These are phyloP conservation scores for Betula pendula DNA, from an alignment of 306 rosid genomes.

Conservation along the genomic window DNA sequence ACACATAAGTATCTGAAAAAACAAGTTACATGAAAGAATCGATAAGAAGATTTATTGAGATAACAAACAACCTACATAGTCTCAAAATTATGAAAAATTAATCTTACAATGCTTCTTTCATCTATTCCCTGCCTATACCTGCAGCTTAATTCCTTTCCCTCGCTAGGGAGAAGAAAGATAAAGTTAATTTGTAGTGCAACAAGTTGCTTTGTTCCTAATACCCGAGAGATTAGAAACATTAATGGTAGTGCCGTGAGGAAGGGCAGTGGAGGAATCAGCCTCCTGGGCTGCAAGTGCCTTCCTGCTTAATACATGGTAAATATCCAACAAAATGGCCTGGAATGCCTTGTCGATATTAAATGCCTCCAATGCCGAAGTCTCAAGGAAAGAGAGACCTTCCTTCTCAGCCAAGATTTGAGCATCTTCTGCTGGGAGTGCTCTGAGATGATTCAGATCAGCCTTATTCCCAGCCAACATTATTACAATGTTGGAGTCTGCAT, in stretches of 20 bases:
- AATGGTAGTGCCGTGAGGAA: conserved; percentile 75
- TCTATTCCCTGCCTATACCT: conserved; percentile 10
- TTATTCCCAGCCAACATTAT: conserved; percentile 76
- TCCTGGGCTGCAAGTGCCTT: conserved; percentile 80
- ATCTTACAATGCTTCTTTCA: too few species aligned
- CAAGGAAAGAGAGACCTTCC: conserved; percentile 62
- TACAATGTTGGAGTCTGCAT: conserved; percentile 76
- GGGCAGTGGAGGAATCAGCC: conserved; percentile 48
- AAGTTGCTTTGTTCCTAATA: conserved; percentile 41
- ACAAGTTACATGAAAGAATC: too few species aligned
- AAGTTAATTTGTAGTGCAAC: conserved; percentile 65
- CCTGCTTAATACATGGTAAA: conserved; percentile 67
- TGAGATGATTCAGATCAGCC: conserved; percentile 66
- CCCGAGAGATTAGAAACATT: conserved; percentile 46
- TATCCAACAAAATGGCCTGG: conserved; percentile 70
- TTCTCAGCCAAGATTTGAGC: conserved; percentile 65
- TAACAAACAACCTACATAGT: too few species aligned
- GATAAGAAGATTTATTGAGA: too few species aligned
- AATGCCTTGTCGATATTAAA: conserved; percentile 72
- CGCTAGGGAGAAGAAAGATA: neutral
- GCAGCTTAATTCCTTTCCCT: conserved; percentile 6
- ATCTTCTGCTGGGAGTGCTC: conserved; percentile 58
- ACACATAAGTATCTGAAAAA: too few species aligned
- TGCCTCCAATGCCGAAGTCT: conserved; percentile 78
- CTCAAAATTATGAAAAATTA: too few species aligned